Conservation (phyloP, 1,284 basidiomycete species). For the Pisolithus thermaeus region DNA sequence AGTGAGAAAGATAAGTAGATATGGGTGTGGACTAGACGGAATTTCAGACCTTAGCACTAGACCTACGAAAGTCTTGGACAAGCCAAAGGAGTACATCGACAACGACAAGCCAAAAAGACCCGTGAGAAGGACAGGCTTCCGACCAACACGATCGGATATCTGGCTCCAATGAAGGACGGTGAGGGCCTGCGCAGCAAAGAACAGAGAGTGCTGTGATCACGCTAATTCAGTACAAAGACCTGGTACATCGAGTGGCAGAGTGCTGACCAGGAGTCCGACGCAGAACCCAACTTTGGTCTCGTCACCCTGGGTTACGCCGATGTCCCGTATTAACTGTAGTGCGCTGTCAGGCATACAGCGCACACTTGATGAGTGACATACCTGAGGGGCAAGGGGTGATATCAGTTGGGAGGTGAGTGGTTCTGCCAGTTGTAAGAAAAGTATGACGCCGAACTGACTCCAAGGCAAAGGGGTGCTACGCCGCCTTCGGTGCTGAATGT, state of each 20-base stretch:
- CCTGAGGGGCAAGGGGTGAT: conserved; percentile 41
- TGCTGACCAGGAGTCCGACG: conserved; percentile 48
- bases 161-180: conserved; percentile 54
- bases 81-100: conserved; percentile 49
- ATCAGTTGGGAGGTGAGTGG: conserved; percentile 52
- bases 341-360: conserved; percentile 13
- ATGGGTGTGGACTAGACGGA: background rate
- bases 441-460: conserved; percentile 28
- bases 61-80: conserved; percentile 45
- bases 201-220: conserved; percentile 41
- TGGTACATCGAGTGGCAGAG: background rate
- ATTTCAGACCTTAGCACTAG: conserved; percentile 37
- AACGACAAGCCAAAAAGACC: conserved; percentile 44
- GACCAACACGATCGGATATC: conserved; percentile 45
- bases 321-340: conserved; percentile 35
- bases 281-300: conserved; percentile 51
- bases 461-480: conserved; percentile 28
- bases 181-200: conserved; percentile 47
- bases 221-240: background rate
- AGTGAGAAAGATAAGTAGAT: background rate
- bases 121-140: conserved; percentile 44
- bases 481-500: conserved; percentile 19
- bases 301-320: conserved; percentile 62
- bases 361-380: conserved; percentile 12
- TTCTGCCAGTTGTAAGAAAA: conserved; percentile 42